A percentile compares a stretch with the other conserved stretches of the same genome.
Conservation (phyloP, 2,329 filamentous ascomycete species). For the Grosmannia penicillata region DNA sequence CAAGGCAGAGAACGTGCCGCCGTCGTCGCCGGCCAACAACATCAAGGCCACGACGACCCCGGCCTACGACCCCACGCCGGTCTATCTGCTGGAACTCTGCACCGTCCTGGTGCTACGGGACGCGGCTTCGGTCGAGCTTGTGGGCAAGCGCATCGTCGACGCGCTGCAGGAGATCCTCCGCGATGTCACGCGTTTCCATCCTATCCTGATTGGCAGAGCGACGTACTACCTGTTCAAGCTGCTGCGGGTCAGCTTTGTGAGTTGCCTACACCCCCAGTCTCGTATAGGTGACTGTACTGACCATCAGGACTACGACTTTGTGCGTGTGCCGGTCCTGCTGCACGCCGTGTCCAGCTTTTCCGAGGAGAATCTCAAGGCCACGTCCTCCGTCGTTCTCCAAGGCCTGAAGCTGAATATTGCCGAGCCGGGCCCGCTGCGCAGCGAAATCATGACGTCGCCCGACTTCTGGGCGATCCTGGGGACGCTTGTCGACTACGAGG, state of each 20-base stretch:
- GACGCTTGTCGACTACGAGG: constrained; percentile 51
- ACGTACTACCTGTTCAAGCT: constrained; percentile 78
- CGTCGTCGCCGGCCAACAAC: constrained; percentile 37
- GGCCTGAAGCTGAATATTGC: constrained; percentile 71
- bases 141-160: constrained; percentile 70
- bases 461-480: constrained; percentile 93
- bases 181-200: constrained; percentile 64
- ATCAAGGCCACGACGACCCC: constrained; percentile 41
- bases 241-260: constrained; percentile 71
- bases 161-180: constrained; percentile 69
- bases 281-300: too few relatives aligned
- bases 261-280: constrained; percentile 17
- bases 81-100: constrained; percentile 84
- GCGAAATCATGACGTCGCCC: constrained; percentile 88
- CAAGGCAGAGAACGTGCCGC: constrained; percentile 64
- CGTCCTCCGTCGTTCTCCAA: constrained; percentile 60
- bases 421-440: constrained; percentile 62
- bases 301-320: constrained; percentile 66
- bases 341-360: constrained; percentile 84
- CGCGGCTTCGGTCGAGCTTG: constrained; percentile 50
- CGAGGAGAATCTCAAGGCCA: constrained; percentile 59
- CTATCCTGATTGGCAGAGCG: constrained; percentile 68
- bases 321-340: constrained; percentile 80
- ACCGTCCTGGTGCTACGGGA: constrained; percentile 71
- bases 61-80: constrained; percentile 69